Evolutionary conservation across 2,329 filamentous ascomycete species (phyloP).

Genomic region (Pestalotiopsis sp.): DNA sequence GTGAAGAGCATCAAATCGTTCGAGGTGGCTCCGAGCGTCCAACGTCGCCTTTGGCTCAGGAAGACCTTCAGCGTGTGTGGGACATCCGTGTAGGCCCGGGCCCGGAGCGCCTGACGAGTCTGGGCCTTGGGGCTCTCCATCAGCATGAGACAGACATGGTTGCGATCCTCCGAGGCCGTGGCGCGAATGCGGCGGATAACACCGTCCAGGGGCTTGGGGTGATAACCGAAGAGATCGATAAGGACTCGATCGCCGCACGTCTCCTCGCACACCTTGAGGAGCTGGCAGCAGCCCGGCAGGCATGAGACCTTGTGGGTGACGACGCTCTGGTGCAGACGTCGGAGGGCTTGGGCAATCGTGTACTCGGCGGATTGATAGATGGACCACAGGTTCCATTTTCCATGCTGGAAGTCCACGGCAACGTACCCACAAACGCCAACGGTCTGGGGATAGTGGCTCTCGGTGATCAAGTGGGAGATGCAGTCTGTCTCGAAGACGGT

Average conservation of each 20-base stretch:
- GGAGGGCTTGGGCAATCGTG: constrained; percentile 45
- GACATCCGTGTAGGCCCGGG: constrained; percentile 47
- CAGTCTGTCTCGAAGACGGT: constrained; percentile 46
- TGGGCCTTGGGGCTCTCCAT: constrained; percentile 42
- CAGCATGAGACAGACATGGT: constrained; percentile 49
- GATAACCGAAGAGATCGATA: constrained; percentile 47
- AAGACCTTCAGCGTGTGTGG: constrained; percentile 46
- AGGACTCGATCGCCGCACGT: constrained; percentile 48
- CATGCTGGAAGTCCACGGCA: constrained; percentile 43
- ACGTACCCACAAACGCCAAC: constrained; percentile 51
- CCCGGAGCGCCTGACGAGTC: constrained; percentile 46
- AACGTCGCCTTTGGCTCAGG: constrained; percentile 47
- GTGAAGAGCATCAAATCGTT: constrained; percentile 52
- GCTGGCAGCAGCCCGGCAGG: constrained; percentile 49
- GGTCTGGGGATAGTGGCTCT: constrained; percentile 42
- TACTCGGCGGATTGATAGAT: constrained; percentile 50
- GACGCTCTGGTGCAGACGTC: constrained; percentile 49
- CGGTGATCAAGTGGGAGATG: constrained; percentile 42
- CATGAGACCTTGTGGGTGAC: constrained; percentile 51
- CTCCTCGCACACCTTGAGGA: constrained; percentile 48
- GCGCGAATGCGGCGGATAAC: constrained; percentile 50
- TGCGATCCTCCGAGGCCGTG: constrained; percentile 49
- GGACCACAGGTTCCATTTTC: constrained; percentile 43
- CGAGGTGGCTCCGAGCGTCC: constrained; percentile 47
- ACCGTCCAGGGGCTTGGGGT: constrained; percentile 46